Evolutionary conservation across 148 eudicot species (phyloP), one percentile per base, ranked within the genome.

Genomic region (Fagopyrum tataricum): DNA sequence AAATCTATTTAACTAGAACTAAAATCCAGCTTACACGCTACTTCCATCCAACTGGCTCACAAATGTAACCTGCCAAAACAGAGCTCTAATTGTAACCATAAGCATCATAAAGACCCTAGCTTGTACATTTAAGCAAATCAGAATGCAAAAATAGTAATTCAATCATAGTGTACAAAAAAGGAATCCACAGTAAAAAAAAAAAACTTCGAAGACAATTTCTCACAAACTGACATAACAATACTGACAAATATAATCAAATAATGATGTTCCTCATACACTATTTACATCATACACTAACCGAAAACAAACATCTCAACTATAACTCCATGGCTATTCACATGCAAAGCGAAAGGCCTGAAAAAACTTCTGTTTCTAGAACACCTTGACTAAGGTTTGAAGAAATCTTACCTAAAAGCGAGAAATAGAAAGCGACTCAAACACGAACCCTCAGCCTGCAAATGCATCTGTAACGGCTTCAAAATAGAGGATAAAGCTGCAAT

Each of bases 21-120:
- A 13, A 64, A 64, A 64, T 64, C 9, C 69, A 64, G 69, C 69
- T 64, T 64, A 64, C 6, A 13, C 43, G 39, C 69, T 31, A 15
- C 41, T 64, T 64, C 43, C 69, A 15, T 31, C 18, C 43, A 37
- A 64, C 69, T 15, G 69, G 44, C 69, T 39, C 18, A 6, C 37
- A 64, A 31, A 3, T 8, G 39, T 39, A 64, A 37, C 69, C 69
- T 64, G 69, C 43, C 43, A 37, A 64, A 61, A 56, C 20, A 21
- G 21, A 56, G 13, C 13, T 23, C 3, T 4, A 7, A 56, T 56
- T 61, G 12, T 13, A 61, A 9, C 6, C n/a, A 18, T 4, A 18
- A 11, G 39, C 9, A 23, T 59, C 37, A 24, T 4, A 61, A 61
- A 61, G 39, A 61, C 1, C n/a, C 67, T 61, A 61, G 41, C 67